phyloP scores from a whole-genome alignment of 371 early-diverging fungal species.

The Rhizomucor miehei region DNA sequence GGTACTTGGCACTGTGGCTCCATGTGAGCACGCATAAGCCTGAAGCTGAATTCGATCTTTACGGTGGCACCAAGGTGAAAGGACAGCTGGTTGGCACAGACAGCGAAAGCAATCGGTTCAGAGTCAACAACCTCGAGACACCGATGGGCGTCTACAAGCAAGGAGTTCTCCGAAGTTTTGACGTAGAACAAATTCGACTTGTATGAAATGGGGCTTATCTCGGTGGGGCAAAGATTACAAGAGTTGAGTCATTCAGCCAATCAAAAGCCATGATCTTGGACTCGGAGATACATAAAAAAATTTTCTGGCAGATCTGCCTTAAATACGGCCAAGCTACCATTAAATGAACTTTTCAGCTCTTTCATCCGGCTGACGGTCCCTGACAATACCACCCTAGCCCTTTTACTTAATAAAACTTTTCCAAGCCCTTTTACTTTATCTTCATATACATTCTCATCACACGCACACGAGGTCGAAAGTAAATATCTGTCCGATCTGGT shows the following conservation, averaged over 20 bases:
- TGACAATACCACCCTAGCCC: slow-evolving; percentile 28
- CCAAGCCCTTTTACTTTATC: neutral
- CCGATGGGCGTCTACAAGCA: slow-evolving; percentile 45
- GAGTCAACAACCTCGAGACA: slow-evolving; percentile 43
- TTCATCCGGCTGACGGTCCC: slow-evolving; percentile 47
- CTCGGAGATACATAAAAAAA: no score
- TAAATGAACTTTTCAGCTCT: slow-evolving; percentile 42
- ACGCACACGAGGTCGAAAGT: slow-evolving; percentile 1
- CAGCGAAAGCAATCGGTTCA: slow-evolving; percentile 47
- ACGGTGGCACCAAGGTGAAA: slow-evolving; percentile 30
- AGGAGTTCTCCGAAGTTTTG: slow-evolving; percentile 51
- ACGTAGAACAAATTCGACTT: slow-evolving; percentile 25
- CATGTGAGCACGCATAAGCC: slow-evolving; percentile 23
- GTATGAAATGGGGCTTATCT: neutral
- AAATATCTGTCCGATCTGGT: slow-evolving; percentile 1
- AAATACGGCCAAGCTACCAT: slow-evolving; percentile 8
- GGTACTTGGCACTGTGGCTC: slow-evolving; percentile 44
- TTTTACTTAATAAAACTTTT: slow-evolving; percentile 2
- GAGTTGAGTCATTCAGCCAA: no score
- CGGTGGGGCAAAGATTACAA: neutral
- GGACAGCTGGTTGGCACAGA: slow-evolving; percentile 45
- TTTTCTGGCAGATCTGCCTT: slow-evolving; percentile 10
- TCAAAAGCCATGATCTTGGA: slow-evolving; percentile 10
- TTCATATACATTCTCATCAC: neutral
- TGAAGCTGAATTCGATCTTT: slow-evolving; percentile 23